Evolutionary conservation across 1,284 basidiomycete species (phyloP).

Genomic region (Xerocomus minutiporus): DNA sequence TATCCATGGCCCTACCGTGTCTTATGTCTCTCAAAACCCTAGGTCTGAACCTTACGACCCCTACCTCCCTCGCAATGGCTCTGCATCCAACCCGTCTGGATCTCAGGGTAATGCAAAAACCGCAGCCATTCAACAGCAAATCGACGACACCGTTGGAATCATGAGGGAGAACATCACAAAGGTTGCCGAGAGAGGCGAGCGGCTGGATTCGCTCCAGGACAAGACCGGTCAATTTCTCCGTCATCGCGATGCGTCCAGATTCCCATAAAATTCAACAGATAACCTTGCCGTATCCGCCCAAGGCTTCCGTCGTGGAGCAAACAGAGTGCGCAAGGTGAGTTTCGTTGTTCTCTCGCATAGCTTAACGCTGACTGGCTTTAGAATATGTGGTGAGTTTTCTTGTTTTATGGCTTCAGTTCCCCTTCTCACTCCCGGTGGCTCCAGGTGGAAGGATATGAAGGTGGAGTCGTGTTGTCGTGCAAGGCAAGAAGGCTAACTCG

Average conservation of each 20-base stretch:
- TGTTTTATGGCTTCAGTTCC: neutral
- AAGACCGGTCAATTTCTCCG: conserved; percentile 79
- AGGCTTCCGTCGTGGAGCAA: conserved; percentile 95
- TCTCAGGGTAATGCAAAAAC: conserved; percentile 71
- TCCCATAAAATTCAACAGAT: conserved; percentile 48
- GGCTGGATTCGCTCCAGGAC: conserved; percentile 92
- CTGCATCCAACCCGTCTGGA: conserved; percentile 53
- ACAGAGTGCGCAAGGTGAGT: conserved; percentile 94
- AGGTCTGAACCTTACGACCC: conserved; percentile 96
- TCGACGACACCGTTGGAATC: conserved; percentile 92
- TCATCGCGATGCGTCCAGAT: neutral
- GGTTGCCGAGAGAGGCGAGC: conserved; percentile 93
- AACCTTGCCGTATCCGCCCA: conserved; percentile 98
- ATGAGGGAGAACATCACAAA: conserved; percentile 98
- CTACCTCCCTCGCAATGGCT: conserved; percentile 82
- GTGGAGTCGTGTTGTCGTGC: conserved; percentile 36
- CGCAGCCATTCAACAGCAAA: conserved; percentile 88
- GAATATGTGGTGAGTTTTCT: conserved; percentile 76
- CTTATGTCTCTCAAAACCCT: conserved; percentile 14
- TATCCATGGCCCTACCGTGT: conserved; percentile 1
- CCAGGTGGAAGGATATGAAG: conserved; percentile 98
- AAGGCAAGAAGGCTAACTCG: conserved; percentile 8
- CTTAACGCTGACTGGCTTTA: conserved; percentile 30
- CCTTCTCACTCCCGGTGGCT: conserved; percentile 10
- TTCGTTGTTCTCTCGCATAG: conserved; percentile 14